Evolutionary conservation across 2,329 filamentous ascomycete genomes (phyloP).

Genomic region (Colletotrichum liriopes): DNA sequence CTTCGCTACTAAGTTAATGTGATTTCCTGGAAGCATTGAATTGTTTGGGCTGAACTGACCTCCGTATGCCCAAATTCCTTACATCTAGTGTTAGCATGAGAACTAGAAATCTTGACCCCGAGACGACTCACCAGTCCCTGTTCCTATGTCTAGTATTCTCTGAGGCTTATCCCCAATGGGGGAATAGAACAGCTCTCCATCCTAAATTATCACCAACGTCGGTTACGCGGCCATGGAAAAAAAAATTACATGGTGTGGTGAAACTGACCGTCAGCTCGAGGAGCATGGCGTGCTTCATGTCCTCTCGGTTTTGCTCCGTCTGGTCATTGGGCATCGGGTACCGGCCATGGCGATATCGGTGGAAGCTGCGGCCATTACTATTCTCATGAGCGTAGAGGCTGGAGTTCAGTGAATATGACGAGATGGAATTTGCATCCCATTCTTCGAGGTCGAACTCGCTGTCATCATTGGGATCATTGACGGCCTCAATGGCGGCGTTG

Average conservation of each 20-base stretch:
- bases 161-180: constrained; percentile 58
- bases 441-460: constrained; percentile 36
- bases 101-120: not conserved
- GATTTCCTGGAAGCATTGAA: not conserved
- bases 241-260: constrained; percentile 1
- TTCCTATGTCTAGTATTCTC: constrained; percentile 65
- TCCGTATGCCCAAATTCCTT: constrained; percentile 69
- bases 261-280: constrained; percentile 58
- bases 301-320: constrained; percentile 62
- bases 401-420: constrained; percentile 52
- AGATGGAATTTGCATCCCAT: constrained; percentile 48
- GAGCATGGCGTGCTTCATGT: constrained; percentile 63
- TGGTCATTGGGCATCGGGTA: constrained; percentile 65
- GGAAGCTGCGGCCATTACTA: constrained; percentile 60
- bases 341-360: constrained; percentile 59
- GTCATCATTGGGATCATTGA: constrained; percentile 15
- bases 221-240: not conserved
- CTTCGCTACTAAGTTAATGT: constrained; percentile 53
- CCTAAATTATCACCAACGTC: constrained; percentile 43
- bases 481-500: constrained; percentile 1
- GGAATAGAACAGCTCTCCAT: constrained; percentile 57
- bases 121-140: constrained; percentile 59
- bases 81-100: not conserved
- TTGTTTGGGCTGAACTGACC: constrained; percentile 49
- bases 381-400: constrained; percentile 57